These are phyloP conservation scores for Vitis hybrid DNA, from an alignment of 177 flowering plant species.

Conservation along the genomic window DNA sequence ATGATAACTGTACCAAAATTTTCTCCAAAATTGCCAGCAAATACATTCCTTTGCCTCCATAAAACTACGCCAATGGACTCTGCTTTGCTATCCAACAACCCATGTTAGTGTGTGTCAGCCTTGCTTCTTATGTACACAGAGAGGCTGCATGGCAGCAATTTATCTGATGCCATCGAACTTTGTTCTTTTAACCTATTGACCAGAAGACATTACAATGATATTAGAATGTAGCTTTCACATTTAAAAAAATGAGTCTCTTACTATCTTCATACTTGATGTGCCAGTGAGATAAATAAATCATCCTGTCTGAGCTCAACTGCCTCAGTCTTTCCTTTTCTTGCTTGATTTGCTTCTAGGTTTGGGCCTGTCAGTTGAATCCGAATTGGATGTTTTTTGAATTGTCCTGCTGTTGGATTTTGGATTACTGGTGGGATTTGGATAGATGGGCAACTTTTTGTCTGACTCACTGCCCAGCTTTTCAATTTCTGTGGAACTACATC, in stretches of 20 bases:
- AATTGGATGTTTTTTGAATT: slow-evolving; percentile 3
- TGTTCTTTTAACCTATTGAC: too few species aligned
- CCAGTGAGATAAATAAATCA: slow-evolving; percentile 4
- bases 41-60: slow-evolving; percentile 11
- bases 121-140: slow-evolving; percentile 29
- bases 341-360: slow-evolving; percentile 18
- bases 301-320: slow-evolving; percentile 31
- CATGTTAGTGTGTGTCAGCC: slow-evolving; percentile 39
- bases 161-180: too few species aligned
- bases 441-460: too few species aligned
- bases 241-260: background rate
- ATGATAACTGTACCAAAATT: slow-evolving; percentile 20
- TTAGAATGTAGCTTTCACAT: too few species aligned
- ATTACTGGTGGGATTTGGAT: too few species aligned
- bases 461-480: too few species aligned
- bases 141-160: background rate
- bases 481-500: too few species aligned
- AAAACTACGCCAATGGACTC: slow-evolving; percentile 10
- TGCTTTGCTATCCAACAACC: slow-evolving; percentile 22
- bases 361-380: slow-evolving; percentile 15
- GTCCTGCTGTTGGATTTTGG: too few species aligned
- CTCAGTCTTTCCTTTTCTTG: slow-evolving; percentile 61
- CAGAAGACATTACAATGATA: slow-evolving; percentile 15
- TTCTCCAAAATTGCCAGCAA: slow-evolving; percentile 23
- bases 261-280: slow-evolving; percentile 6